Evolutionary conservation across 2,329 filamentous ascomycete genomes (phyloP).

Genomic region (Calonectria pteridis): DNA sequence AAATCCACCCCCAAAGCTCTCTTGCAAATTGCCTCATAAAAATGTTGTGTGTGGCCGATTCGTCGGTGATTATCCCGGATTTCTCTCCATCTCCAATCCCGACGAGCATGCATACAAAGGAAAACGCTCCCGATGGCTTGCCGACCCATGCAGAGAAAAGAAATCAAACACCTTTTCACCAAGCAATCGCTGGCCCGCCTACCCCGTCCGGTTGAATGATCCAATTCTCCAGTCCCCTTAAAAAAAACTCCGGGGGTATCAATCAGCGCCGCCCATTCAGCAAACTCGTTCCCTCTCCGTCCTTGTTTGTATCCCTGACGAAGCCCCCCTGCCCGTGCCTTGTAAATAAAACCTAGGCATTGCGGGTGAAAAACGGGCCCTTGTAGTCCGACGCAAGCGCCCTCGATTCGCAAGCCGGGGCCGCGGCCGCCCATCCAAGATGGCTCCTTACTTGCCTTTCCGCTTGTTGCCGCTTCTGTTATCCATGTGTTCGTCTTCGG

Average conservation of each 20-base stretch:
- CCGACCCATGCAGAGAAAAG: slow-evolving; percentile 36
- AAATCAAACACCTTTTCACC: slow-evolving; percentile 34
- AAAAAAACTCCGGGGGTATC: slow-evolving; percentile 27
- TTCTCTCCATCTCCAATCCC: slow-evolving; percentile 1
- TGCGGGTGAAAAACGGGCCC: slow-evolving; percentile 1
- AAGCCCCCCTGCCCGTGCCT: background rate
- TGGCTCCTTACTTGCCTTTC: slow-evolving; percentile 41
- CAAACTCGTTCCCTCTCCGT: background rate
- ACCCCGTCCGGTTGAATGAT: slow-evolving; percentile 30
- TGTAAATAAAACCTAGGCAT: background rate
- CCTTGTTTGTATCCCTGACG: background rate
- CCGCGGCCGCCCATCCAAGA: slow-evolving; percentile 1
- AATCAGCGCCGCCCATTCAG: slow-evolving; percentile 22
- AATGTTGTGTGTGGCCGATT: slow-evolving; percentile 24
- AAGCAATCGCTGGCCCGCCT: slow-evolving; percentile 40
- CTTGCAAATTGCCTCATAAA: slow-evolving; percentile 31
- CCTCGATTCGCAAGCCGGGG: background rate
- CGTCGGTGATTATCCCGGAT: slow-evolving; percentile 11
- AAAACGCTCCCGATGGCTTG: slow-evolving; percentile 30
- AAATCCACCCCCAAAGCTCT: slow-evolving; percentile 22
- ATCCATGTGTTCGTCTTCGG: slow-evolving; percentile 54
- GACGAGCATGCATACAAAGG: slow-evolving; percentile 33
- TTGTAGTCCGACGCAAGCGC: background rate
- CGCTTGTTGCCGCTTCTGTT: slow-evolving; percentile 43
- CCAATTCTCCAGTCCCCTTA: slow-evolving; percentile 21